Base-by-base conservation (phyloP, 2,329 filamentous ascomycete genomes). In the Cercospora janseana region DNA sequence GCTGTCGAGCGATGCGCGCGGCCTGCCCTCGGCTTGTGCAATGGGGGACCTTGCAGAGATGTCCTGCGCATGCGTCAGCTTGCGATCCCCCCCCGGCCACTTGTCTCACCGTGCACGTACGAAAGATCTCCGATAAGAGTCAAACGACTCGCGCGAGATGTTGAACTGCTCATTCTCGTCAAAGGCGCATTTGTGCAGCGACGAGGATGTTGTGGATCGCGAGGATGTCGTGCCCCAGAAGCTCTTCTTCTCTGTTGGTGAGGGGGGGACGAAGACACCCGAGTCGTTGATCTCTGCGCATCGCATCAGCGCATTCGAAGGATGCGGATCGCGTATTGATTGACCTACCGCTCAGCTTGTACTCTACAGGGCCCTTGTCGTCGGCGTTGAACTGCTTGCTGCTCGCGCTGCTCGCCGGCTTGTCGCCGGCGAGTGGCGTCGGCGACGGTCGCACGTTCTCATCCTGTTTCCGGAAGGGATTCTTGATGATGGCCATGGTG, bases 201-300 rank as follows among this genome's bases (percentile, higher is more conserved):
- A 76, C 16, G 74, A 81, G 45, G 63, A 60, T 50, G 69, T 74
- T 13, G 73, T 75, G 29, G 79, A 76, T 52, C 73, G 73, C 27
- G 72, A 75, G 10, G 73, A 79, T 44, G 62, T 60, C 46, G 69
- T 72, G 48, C 73, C 74, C 90, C 90, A 96, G 62, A 89, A 85
- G 55, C 79, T 79, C 66, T 88, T 88, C 68, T 88, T 88, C 71
- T 95, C 89, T 10, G 84, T 81, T 2, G 92, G 89, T 6, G 92
- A 95, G n/a, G 92, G 92, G 80, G 92, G 92, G 60, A 97, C 81
- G 73, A 95, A 97, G 55, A 95, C 87, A 60, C 92, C 92, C 69
- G 87, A 94, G 71, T 95, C 91, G 67, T 95, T 94, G 69, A 97
- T 93, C 59, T 96, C 92, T 96, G 68, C 61, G 40, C 28, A 29